A percentile compares a stretch with the other conserved stretches of the same genome.
Evolutionary conservation across 352 stramenopile genomes (phyloP).

Genomic region (Globisporangium iwayamae): DNA sequence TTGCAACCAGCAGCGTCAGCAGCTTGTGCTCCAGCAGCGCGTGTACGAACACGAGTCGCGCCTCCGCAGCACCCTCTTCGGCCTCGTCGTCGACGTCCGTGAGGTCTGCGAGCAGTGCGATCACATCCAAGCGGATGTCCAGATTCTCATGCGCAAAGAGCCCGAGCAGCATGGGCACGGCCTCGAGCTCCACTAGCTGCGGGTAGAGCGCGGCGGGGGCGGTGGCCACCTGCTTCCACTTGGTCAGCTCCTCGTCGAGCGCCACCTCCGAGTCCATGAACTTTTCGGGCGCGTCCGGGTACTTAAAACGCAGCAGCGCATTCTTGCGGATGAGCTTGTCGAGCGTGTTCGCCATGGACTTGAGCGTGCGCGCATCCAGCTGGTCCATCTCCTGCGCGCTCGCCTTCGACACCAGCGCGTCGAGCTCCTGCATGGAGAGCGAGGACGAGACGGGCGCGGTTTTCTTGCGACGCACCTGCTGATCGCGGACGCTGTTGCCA

Average conservation of each 20-base stretch:
- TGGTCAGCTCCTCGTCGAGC: slow-evolving; percentile 47
- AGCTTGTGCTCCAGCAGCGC: slow-evolving; percentile 64
- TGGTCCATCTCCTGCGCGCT: slow-evolving; percentile 41
- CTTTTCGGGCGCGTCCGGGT: slow-evolving; percentile 65
- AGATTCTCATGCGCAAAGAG: slow-evolving; percentile 83
- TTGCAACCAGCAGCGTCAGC: slow-evolving; percentile 44
- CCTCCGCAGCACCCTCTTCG: slow-evolving; percentile 30
- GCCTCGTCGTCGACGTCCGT: slow-evolving; percentile 57
- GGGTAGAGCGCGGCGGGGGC: slow-evolving; percentile 56
- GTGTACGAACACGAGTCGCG: slow-evolving; percentile 36
- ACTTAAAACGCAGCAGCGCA: slow-evolving; percentile 75
- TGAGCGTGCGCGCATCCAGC: slow-evolving; percentile 69
- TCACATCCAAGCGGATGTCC: slow-evolving; percentile 58
- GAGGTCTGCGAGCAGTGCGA: slow-evolving; percentile 61
- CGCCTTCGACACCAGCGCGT: slow-evolving; percentile 37
- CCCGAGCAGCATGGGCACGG: slow-evolving; percentile 63
- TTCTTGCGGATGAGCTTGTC: slow-evolving; percentile 78
- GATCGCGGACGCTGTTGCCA: not conserved
- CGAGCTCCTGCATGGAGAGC: slow-evolving; percentile 33
- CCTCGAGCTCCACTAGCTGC: slow-evolving; percentile 56
- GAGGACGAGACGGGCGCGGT: slow-evolving; percentile 1
- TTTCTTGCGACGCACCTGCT: slow-evolving; percentile 6
- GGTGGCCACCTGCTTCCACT: slow-evolving; percentile 57
- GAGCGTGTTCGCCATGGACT: slow-evolving; percentile 62
- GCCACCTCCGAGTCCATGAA: slow-evolving; percentile 86